Base-by-base conservation (phyloP, 306 rosid species). In the Castanopsis chinensis region DNA sequence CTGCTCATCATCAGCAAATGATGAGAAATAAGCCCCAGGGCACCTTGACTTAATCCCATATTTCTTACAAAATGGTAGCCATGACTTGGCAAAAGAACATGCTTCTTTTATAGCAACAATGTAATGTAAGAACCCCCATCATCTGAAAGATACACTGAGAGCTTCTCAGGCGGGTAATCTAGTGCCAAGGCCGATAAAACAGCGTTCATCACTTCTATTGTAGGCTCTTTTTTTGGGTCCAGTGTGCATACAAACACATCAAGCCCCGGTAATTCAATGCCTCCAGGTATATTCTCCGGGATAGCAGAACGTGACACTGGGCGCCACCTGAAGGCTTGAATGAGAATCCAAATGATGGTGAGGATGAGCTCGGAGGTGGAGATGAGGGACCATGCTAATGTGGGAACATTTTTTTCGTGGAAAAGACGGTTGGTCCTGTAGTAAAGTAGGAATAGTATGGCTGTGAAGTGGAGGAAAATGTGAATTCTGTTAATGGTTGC, bases 171-270 rank as follows among this genome's bases (percentile, higher is more conserved):
- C 2, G 89, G 85, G 32, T 85, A 88, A 37, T 86, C 89, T 65
- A 85, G 81, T 3, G 89, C 81, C 45, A 81, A 51, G 2, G 86
- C 86, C 0, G 91, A 88, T 4, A 88, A 25, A 45, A 88, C 73
- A 0, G 89, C 81, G 79, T 88, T 79, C 81, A 88, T 77, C 3
- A 88, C 89, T 60, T 69, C 83, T 1, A 68, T 20, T 0, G 91
- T 85, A 0, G 88, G 91, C 73, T 88, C 89, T 80, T 78, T 76
- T 11, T 35, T 63, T 0, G 88, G 88, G 35, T 88, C 91, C 1
- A 85, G 65, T 0, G 91, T 86, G 71, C 91, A 88, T 7, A 88
- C 80, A 4, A 86, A 86, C 58, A 88, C 76, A 59, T 88, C 91
- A 0, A 88, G 73, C 3, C 86, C 82, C 2, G 89, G 89, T 3